Conservation (phyloP, 2,329 filamentous ascomycete genomes). For the Leptographium galeiforme region DNA sequence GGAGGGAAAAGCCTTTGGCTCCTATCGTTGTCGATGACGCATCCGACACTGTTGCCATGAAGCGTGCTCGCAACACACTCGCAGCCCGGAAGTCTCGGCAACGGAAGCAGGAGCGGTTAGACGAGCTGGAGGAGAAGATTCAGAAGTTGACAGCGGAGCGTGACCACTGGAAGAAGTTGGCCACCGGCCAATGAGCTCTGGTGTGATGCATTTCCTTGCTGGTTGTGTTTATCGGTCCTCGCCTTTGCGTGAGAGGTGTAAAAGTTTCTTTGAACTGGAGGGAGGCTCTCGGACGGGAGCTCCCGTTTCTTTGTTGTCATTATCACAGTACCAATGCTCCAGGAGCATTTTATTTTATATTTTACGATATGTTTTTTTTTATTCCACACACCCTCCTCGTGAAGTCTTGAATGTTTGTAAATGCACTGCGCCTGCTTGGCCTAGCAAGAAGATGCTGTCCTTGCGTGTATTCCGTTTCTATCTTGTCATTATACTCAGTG, state of each 20-base stretch:
- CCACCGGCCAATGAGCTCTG: conserved; percentile 24
- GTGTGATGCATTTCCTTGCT: conserved; percentile 6
- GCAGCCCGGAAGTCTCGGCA: conserved; percentile 87
- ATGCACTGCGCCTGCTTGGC: no score
- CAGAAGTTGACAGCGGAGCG: conserved; percentile 52
- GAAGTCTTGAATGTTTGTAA: no score
- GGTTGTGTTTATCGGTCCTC: background rate
- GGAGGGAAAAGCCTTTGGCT: conserved; percentile 68
- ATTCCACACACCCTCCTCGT: no score
- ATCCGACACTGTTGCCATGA: conserved; percentile 64
- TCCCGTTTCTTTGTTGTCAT: background rate
- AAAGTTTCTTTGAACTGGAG: conserved; percentile 5
- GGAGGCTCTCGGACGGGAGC: background rate
- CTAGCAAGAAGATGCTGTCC: no score
- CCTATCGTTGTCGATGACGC: conserved; percentile 66
- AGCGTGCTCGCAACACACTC: conserved; percentile 86
- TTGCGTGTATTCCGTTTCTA: no score
- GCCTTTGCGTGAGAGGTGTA: background rate
- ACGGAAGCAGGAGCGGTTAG: conserved; percentile 66
- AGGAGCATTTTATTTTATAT: background rate
- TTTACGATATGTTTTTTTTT: background rate
- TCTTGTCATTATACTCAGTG: conserved; percentile 24
- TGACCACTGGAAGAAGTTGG: conserved; percentile 51
- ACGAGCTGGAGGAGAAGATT: conserved; percentile 62
- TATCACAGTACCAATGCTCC: background rate